phyloP scores from a whole-genome alignment of 345 rosid species.

The Rhodomyrtus tomentosa region DNA sequence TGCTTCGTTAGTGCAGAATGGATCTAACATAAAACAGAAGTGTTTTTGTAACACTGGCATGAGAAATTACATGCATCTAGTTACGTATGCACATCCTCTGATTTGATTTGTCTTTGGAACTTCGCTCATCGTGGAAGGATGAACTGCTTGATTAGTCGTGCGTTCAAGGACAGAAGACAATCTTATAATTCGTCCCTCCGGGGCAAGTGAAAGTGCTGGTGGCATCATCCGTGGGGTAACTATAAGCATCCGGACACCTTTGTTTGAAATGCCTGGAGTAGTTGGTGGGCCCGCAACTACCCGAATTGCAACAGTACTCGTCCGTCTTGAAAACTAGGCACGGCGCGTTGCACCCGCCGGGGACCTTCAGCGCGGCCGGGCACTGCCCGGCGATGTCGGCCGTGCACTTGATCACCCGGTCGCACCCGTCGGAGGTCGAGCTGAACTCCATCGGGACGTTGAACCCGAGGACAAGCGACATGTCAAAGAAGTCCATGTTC shows the following conservation, averaged over 20 bases:
- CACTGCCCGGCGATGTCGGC: slow-evolving; percentile 10
- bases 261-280: slow-evolving; percentile 10
- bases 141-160: background rate
- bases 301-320: slow-evolving; percentile 7
- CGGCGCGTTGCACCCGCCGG: slow-evolving; percentile 16
- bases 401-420: slow-evolving; percentile 4
- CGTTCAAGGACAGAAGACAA: slow-evolving; percentile 18
- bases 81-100: background rate
- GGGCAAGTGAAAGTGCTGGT: slow-evolving; percentile 17
- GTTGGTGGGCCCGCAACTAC: slow-evolving; percentile 5
- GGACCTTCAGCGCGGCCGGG: slow-evolving; percentile 1
- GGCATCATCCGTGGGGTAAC: slow-evolving; percentile 22
- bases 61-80: background rate
- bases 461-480: slow-evolving; percentile 18
- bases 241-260: slow-evolving; percentile 13
- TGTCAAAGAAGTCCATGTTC: slow-evolving; percentile 18
- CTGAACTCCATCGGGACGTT: slow-evolving; percentile 22
- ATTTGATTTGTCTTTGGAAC: background rate
- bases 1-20: background rate
- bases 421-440: slow-evolving; percentile 8
- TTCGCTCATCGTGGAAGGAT: background rate
- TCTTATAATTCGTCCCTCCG: slow-evolving; percentile 17
- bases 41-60: background rate
- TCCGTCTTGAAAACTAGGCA: slow-evolving; percentile 13
- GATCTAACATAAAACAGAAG: background rate